Conservation (phyloP, 2,329 filamentous ascomycete genomes). For the Hymenoscyphus linearis region DNA sequence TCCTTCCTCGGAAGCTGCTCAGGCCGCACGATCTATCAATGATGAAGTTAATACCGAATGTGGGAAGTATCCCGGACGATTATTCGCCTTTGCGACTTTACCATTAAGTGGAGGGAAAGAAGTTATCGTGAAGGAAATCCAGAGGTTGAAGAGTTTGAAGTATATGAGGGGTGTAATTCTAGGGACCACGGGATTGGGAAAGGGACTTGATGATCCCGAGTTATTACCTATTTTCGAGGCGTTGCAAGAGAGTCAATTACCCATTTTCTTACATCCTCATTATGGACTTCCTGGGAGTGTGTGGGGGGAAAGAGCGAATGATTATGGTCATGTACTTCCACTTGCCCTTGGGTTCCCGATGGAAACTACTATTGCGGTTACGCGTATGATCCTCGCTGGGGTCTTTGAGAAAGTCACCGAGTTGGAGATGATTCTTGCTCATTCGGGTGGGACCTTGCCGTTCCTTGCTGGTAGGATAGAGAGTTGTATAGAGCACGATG, state of each 20-base stretch:
- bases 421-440: constrained; percentile 73
- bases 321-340: constrained; percentile 84
- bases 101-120: constrained; percentile 65
- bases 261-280: constrained; percentile 85
- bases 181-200: constrained; percentile 75
- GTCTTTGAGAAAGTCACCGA: constrained; percentile 72
- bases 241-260: constrained; percentile 56
- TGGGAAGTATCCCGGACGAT: constrained; percentile 53
- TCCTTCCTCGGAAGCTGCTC: constrained; percentile 50
- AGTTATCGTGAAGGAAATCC: constrained; percentile 60
- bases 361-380: constrained; percentile 86
- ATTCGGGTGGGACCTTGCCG: constrained; percentile 82
- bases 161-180: constrained; percentile 83
- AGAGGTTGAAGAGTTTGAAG: constrained; percentile 53
- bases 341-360: constrained; percentile 84
- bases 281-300: constrained; percentile 80
- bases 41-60: constrained; percentile 73
- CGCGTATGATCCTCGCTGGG: constrained; percentile 79
- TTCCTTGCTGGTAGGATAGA: constrained; percentile 86
- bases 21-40: constrained; percentile 66
- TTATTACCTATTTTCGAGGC: constrained; percentile 69
- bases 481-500: constrained; percentile 80
- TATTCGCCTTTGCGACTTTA: constrained; percentile 80
- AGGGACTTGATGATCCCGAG: constrained; percentile 71
- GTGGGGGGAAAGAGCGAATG: constrained; percentile 65